phyloP scores from a whole-genome alignment of 1,284 basidiomycete species.

The Sphaerobolus stellatus region DNA sequence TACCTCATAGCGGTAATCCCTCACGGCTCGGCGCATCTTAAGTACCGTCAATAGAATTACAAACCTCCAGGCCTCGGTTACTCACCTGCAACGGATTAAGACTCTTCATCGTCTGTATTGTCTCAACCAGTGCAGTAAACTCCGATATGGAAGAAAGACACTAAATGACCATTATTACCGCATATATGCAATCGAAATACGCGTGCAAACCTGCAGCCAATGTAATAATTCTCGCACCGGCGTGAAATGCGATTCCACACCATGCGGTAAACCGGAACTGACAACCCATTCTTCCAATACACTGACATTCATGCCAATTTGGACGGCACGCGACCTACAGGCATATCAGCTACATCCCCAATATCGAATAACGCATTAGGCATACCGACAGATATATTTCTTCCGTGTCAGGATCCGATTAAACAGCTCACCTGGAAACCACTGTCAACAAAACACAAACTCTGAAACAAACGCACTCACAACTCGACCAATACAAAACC shows the following conservation, averaged over 20 bases:
- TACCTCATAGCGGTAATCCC: constrained; percentile 83
- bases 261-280: constrained; percentile 75
- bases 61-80: neutral
- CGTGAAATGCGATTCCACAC: constrained; percentile 78
- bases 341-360: neutral
- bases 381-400: constrained; percentile 88
- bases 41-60: neutral
- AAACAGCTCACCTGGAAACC: constrained; percentile 81
- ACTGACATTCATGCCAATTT: constrained; percentile 87
- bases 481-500: constrained; percentile 89
- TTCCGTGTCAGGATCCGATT: constrained; percentile 90
- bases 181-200: constrained; percentile 12
- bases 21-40: constrained; percentile 87
- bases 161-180: constrained; percentile 40
- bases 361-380: constrained; percentile 9
- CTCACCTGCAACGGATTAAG: constrained; percentile 88
- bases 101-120: constrained; percentile 82
- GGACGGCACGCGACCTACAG: constrained; percentile 76
- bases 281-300: constrained; percentile 92
- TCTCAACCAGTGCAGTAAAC: constrained; percentile 85
- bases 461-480: constrained; percentile 45
- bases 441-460: constrained; percentile 20
- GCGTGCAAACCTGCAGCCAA: constrained; percentile 74
- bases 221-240: constrained; percentile 83
- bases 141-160: constrained; percentile 83